Conservation (phyloP, 176 grass and related monocot species). For the Carex scoparia region DNA sequence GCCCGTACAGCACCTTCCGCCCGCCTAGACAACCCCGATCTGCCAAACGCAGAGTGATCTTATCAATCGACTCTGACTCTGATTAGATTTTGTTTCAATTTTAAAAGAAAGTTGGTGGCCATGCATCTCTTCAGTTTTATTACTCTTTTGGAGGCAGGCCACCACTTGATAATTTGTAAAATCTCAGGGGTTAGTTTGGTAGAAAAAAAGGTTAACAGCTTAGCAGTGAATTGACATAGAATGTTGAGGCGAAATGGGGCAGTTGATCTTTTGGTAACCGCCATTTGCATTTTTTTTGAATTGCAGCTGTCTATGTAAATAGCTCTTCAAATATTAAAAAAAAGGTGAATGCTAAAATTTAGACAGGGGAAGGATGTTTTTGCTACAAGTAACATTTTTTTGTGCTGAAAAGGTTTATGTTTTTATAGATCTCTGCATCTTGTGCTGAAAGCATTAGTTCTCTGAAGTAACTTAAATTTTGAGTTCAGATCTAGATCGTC, state of each 20-base stretch:
- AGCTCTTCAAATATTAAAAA: not conserved
- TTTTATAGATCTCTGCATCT: not conserved
- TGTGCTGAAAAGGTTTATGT: not conserved
- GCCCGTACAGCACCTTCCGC: conserved; percentile 22
- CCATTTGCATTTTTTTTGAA: conserved; percentile 2
- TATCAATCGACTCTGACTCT: conserved; percentile 55
- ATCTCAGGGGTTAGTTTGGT: not conserved
- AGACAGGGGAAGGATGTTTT: not conserved
- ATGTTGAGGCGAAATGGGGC: not conserved
- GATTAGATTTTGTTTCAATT: conserved; percentile 30
- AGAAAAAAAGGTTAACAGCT: not conserved
- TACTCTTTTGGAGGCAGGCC: not conserved
- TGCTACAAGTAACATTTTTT: not conserved
- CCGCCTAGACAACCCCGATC: conserved; percentile 22
- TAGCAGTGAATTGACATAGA: not conserved
- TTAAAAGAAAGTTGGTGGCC: not conserved
- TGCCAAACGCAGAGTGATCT: conserved; percentile 37
- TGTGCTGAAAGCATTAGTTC: not conserved
- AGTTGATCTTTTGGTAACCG: not conserved
- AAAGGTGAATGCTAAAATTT: not conserved
- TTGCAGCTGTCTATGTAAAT: not conserved
- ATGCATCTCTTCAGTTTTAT: not conserved
- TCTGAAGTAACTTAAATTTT: not conserved
- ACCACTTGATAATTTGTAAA: not conserved
- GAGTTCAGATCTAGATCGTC: no score